phyloP scores from a whole-genome alignment of 139 green algal species.

The Nannochloris sp. region DNA sequence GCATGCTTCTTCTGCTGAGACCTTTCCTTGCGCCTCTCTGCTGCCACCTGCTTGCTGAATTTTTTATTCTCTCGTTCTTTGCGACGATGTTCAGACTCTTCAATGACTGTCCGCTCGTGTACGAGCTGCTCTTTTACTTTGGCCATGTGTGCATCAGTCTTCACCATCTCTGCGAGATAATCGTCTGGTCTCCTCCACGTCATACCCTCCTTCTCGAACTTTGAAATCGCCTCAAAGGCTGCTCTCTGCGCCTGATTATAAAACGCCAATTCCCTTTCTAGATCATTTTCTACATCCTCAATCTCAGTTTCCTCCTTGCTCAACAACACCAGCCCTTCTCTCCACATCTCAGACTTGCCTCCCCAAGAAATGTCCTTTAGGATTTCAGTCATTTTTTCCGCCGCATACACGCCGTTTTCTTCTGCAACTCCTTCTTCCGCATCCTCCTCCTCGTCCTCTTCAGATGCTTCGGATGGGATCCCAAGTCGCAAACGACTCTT shows the following conservation, averaged over 20 bases:
- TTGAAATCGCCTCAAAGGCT: conserved; percentile 51
- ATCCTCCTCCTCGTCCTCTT: no score
- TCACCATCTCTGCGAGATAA: conserved; percentile 98
- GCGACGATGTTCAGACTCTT: conserved; percentile 63
- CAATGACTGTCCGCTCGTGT: conserved; percentile 70
- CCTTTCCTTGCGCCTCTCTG: conserved; percentile 75
- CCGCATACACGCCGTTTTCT: neutral
- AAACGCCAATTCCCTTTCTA: conserved; percentile 83
- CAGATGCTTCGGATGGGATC: no score
- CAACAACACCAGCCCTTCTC: neutral
- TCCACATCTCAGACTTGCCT: neutral
- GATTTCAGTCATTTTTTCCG: conserved; percentile 2
- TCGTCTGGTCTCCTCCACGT: conserved; percentile 76
- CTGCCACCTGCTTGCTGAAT: conserved; percentile 81
- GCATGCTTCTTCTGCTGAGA: conserved; percentile 70
- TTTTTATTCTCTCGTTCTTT: conserved; percentile 87
- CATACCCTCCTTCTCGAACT: conserved; percentile 52
- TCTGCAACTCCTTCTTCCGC: no score
- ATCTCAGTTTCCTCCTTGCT: neutral
- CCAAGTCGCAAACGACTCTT: no score
- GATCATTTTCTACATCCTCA: conserved; percentile 75
- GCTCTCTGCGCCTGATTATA: conserved; percentile 81
- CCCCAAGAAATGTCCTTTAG: neutral
- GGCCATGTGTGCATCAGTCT: conserved; percentile 91
- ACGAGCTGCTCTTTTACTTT: conserved; percentile 81